Evolutionary conservation across 148 eudicot species (phyloP), one percentile per base, ranked within the genome.

Genomic region (Chenopodium album): DNA sequence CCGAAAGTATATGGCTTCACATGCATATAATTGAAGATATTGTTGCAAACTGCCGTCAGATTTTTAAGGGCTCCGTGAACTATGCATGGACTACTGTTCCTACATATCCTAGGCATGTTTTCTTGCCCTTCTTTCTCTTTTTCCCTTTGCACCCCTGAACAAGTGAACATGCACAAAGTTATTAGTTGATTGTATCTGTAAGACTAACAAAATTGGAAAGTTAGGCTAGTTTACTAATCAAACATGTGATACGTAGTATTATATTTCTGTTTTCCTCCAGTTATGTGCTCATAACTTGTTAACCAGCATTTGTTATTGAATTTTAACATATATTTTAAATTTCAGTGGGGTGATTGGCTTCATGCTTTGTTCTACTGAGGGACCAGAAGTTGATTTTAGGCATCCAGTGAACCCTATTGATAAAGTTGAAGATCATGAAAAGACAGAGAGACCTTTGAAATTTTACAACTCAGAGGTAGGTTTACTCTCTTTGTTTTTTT

Each of bases 81-180:
- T 96, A 96, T 84, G 99, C 98, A 17, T 96, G 99, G 99, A 96
- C 98, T 22, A 92, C 99, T 0, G 99, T 96, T 79, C 99, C 98
- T 56, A 96, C 99, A 22, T 96, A 96, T 82, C 99, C 99, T 9
- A 96, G 99, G 99, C 82, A 83, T 77, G 72, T 71, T 54, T 48
- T 32, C 34, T 62, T 20, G 28, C 70, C 9, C 72, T 63, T 31
- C 17, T 20, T 46, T 23, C 67, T 74, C 14, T 50, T 52, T 52
- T 13, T 23, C 37, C 0, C 1, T 59, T 44, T 8, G 8, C 76
- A 7, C 2, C 13, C 17, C 20, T n/a, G 20, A 50, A 50, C 54
- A 50, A 1, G 12, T n/a, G 20, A 50, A 50, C 54, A 50, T 10
- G 12, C 14, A 50, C 9, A 50, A 10, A 19, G 22, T 41, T 8